Conservation (phyloP, 345 rosid genomes). For the Gossypium mustelinum region DNA sequence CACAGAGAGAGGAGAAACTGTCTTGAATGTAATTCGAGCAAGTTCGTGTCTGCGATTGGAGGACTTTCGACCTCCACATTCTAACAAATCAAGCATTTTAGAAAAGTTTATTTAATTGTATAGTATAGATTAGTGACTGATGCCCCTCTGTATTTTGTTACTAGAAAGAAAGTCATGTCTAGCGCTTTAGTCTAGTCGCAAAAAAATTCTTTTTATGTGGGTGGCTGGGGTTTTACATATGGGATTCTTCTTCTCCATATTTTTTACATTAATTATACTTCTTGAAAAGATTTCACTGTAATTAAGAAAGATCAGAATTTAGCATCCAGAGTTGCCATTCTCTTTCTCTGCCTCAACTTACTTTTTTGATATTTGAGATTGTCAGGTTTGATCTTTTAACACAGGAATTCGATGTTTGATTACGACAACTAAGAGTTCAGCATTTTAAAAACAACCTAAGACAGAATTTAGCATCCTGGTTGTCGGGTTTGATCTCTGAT, state of each 20-base stretch:
- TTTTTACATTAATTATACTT: background rate
- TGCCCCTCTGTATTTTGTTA: constrained; percentile 33
- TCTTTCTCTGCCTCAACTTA: background rate
- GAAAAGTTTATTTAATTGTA: constrained; percentile 55
- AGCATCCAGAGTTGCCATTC: background rate
- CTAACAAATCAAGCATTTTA: constrained; percentile 55
- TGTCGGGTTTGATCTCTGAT: background rate
- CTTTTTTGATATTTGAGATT: background rate
- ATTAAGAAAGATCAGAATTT: constrained; percentile 1
- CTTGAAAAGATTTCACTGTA: constrained; percentile 3
- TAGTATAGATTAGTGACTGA: constrained; percentile 17
- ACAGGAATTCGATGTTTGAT: background rate
- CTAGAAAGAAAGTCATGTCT: constrained; percentile 6
- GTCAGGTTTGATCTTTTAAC: background rate
- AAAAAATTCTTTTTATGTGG: constrained; percentile 29
- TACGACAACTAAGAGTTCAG: background rate
- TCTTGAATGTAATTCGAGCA: constrained; percentile 41
- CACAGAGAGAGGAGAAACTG: constrained; percentile 55
- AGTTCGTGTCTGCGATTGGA: constrained; percentile 58
- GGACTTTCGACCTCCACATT: constrained; percentile 61
- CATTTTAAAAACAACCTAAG: background rate
- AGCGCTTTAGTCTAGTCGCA: constrained; percentile 1
- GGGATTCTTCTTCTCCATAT: background rate
- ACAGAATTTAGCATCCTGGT: background rate
- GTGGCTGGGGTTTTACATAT: constrained; percentile 15